Base-by-base conservation (phyloP, 176 grass and related monocot species). In the Avena atlantica region DNA sequence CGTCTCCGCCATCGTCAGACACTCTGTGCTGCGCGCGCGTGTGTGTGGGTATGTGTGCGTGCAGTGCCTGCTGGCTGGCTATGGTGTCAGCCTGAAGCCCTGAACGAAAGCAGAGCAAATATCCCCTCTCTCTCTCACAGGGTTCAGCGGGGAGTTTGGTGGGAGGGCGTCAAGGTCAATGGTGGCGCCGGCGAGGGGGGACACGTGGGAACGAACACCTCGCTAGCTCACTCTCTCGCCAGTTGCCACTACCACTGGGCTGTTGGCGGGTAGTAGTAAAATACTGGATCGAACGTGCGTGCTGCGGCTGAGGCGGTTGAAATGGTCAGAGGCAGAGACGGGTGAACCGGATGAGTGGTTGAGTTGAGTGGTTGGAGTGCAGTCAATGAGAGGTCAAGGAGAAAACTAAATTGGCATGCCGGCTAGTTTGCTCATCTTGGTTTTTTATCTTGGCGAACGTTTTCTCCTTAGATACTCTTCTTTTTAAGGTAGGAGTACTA, bases 1-100 rank as follows among this genome's bases (percentile, higher is more conserved):
- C 84, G 89, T 90, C 89, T 90, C 80, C 74, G 85, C 89, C 89
- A 87, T 66, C 27, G 17, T 15, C 47, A 15, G 6, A 24, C 24
- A 10, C 51, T 78, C 51, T 12, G 13, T 20, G 23, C 0, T 50
- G 37, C 31, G 8, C 4, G 48, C 15, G 15, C 5, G 5, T 1
- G 37, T 7, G 37, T 42, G 6, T 37, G 36, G 5, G 36, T 1
- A n/a, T n/a, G n/a, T n/a, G n/a, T 27, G 37, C 2, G 42, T 10
- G 0, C 25, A 2, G 16, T 27, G 45, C 42, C 12, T 11, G 68
- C 42, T n/a, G 37, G 67, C 62, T 16, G 17, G 17, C 36, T 44
- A 14, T 70, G 68, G 68, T 51, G 21, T 48, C 70, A 12, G 40
- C 42, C 21, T 75, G n/a, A n/a, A n/a, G n/a, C n/a, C n/a, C n/a